phyloP scores from a whole-genome alignment of 164 flowering plant species.

The Stephania cephalantha region DNA sequence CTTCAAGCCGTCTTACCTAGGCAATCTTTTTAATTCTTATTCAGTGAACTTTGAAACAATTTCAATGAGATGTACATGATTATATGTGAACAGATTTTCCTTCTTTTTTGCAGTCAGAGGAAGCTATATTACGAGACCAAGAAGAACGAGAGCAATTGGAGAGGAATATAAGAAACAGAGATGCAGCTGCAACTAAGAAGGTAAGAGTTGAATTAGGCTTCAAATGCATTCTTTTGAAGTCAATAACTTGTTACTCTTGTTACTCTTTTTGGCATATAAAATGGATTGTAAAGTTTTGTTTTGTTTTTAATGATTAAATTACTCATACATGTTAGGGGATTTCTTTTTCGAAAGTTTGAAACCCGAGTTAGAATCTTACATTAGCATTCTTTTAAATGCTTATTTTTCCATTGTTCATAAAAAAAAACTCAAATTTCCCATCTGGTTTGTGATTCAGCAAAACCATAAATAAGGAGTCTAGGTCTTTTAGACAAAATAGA shows the following conservation, averaged over 20 bases:
- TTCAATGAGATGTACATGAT: background rate
- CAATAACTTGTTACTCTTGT: too few relatives aligned
- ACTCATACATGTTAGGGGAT: background rate
- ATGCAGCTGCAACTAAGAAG: constrained; percentile 83
- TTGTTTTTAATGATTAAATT: too few relatives aligned
- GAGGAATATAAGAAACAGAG: constrained; percentile 64
- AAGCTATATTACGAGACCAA: constrained; percentile 75
- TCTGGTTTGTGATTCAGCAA: too few relatives aligned
- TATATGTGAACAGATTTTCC: constrained; percentile 2
- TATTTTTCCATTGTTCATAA: background rate
- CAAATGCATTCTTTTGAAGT: too few relatives aligned
- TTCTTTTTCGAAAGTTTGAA: constrained; percentile 1
- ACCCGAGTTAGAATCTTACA: background rate
- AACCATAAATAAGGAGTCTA: too few relatives aligned
- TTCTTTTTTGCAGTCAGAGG: constrained; percentile 59
- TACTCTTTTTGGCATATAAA: too few relatives aligned
- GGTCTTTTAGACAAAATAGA: too few relatives aligned
- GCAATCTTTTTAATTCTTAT: background rate
- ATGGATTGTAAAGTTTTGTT: too few relatives aligned
- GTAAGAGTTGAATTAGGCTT: constrained; percentile 25
- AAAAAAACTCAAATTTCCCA: too few relatives aligned
- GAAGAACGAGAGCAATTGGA: constrained; percentile 83
- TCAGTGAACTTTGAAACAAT: background rate
- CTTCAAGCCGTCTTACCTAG: too few relatives aligned
- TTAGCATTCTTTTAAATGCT: background rate